Evolutionary conservation across 2,329 filamentous ascomycete genomes (phyloP), one percentile per base, ranked within the genome.

Genomic region (Fusarium ramigenum): DNA sequence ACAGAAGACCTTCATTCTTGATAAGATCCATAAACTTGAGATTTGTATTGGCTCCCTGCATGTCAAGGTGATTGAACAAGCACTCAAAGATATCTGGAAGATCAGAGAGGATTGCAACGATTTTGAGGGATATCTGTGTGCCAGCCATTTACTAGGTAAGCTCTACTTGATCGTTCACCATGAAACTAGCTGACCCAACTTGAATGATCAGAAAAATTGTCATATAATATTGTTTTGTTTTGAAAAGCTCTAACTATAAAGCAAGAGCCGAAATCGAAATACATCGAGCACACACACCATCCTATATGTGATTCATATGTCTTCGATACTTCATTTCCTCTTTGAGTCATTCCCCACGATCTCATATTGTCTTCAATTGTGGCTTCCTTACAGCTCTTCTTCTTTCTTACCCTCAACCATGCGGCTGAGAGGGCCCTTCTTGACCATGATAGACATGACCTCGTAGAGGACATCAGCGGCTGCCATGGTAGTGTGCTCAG

Each of bases 381-480:
- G n/a, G n/a, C n/a, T n/a, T n/a, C n/a, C n/a, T n/a, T 28, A 68
- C 14, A 68, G 16, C 16, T 68, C 65, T 2, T 75, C 72, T 12
- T 58, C 44, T 16, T 74, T 66, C 32, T 69, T 63, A 0, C 58
- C 54, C 2, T 66, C 50, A 18, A 83, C 71, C 80, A 85, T 85
- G 42, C 84, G 79, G 75, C 87, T 92, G 72, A 94, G 83, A 1
- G 92, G 92, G 0, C 93, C 93, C 76, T 90, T 91, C 87, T 94
- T 93, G 21, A 94, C 92, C 93, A 95, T 95, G 69, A 95, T 87
- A 18, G 90, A 93, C 88, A 95, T 93, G 53, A 95, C 89, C 82
- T 96, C 93, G 78, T 92, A 95, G 25, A 95, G 82, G 0, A 89
- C 88, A 81, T 95, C 82, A 9, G 91, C 91, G 5, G 91, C 91